Conservation (phyloP, 2,329 filamentous ascomycete species). For the Cercospora sp. region DNA sequence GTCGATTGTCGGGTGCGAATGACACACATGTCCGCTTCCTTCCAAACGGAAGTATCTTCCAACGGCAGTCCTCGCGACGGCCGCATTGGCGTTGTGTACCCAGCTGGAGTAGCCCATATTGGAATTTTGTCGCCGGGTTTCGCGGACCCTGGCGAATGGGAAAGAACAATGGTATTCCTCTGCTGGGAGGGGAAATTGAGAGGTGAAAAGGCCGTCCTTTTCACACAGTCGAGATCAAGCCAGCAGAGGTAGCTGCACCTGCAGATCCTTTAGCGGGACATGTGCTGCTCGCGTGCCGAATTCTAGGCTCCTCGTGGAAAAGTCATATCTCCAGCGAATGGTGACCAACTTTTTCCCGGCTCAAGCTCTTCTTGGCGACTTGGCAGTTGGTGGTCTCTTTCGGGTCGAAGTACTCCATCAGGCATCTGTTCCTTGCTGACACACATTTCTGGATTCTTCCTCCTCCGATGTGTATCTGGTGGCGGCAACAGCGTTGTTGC, state of each 20-base stretch:
- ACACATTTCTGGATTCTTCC: not conserved
- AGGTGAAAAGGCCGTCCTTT: not conserved
- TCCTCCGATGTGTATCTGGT: not conserved
- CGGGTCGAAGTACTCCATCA: conserved; percentile 2
- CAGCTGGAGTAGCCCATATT: conserved; percentile 27
- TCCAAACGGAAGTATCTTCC: conserved; percentile 78
- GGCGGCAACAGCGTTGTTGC: not conserved
- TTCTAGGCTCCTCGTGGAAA: conserved; percentile 11
- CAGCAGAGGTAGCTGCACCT: not conserved
- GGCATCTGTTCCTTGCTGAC: conserved; percentile 3
- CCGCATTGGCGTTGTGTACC: conserved; percentile 36
- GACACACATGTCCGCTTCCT: conserved; percentile 70
- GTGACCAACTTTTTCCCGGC: not conserved
- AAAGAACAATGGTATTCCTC: not conserved
- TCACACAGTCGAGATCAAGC: not conserved
- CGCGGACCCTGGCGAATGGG: not conserved
- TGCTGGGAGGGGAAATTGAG: not conserved
- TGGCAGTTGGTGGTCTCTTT: not conserved
- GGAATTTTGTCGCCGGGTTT: not conserved
- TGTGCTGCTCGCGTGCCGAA: conserved; percentile 4
- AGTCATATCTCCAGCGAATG: conserved; percentile 14
- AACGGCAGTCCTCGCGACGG: conserved; percentile 64
- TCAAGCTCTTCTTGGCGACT: conserved; percentile 10
- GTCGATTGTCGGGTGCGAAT: not conserved
- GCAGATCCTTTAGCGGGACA: not conserved